phyloP scores from a whole-genome alignment of 139 green algal species.

The Limnomonas spitsbergensis region DNA sequence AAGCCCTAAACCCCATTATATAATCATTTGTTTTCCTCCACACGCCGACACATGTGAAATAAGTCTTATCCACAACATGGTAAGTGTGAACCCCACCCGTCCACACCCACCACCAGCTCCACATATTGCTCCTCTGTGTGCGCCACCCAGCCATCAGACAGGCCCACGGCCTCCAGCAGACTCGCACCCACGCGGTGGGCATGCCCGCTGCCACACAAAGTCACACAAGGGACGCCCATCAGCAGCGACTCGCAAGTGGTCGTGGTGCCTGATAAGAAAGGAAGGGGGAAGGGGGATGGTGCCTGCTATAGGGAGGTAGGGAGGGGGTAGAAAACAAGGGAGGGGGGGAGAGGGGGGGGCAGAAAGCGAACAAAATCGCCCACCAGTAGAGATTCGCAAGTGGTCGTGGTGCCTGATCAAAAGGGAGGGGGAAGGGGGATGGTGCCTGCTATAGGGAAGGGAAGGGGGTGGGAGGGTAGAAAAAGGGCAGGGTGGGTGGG shows the following conservation, averaged over 20 bases:
- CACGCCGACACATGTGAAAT: not conserved
- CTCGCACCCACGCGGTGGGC: constrained; percentile 92
- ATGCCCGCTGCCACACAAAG: constrained; percentile 80
- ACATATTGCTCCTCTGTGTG: constrained; percentile 79
- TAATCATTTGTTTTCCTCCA: not conserved
- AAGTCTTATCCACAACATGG: not conserved
- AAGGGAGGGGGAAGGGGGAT: not conserved
- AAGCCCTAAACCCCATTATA: not conserved
- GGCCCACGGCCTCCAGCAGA: constrained; percentile 76
- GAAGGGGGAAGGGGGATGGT: not conserved
- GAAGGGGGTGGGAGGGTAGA: not conserved
- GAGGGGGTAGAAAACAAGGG: not conserved
- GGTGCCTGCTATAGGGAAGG: not conserved
- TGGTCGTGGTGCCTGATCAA: constrained; percentile 90
- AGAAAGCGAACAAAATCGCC: constrained; percentile 41
- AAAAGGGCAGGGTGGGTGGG: too few relatives aligned
- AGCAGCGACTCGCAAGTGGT: constrained; percentile 92
- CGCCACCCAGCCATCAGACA: constrained; percentile 74
- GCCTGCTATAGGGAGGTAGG: not conserved
- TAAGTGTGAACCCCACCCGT: not conserved
- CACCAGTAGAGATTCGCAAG: constrained; percentile 92
- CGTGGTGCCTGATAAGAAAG: constrained; percentile 81
- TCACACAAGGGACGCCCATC: constrained; percentile 94
- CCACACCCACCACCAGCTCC: constrained; percentile 45
- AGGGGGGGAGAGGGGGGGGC: too few relatives aligned